A percentile compares a stretch with the other conserved stretches of the same genome.
Conservation (phyloP, 2,329 filamentous ascomycete genomes). For the Fusarium circinatum region DNA sequence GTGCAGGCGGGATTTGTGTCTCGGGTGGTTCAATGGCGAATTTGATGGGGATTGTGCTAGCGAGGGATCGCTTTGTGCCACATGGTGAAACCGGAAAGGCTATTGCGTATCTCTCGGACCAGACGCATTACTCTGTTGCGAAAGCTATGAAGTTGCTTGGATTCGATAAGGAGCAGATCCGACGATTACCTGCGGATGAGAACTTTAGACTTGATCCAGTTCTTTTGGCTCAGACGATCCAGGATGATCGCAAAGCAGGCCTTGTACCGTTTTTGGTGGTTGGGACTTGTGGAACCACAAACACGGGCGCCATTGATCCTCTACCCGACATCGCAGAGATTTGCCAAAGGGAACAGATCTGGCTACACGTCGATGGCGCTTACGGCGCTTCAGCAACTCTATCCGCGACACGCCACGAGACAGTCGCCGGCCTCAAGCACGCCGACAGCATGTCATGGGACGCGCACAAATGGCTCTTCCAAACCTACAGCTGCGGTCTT, state of each 20-base stretch:
- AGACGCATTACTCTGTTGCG: slow-evolving; percentile 20
- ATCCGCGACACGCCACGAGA: slow-evolving; percentile 19
- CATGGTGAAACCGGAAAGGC: slow-evolving; percentile 3
- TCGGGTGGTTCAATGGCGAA: slow-evolving; percentile 45
- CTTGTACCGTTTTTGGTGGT: slow-evolving; percentile 19
- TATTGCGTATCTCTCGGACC: slow-evolving; percentile 7
- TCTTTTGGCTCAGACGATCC: background rate
- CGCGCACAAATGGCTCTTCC: slow-evolving; percentile 45
- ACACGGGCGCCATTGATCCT: slow-evolving; percentile 21
- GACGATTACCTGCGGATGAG: background rate
- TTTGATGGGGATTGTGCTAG: slow-evolving; percentile 36
- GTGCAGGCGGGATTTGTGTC: slow-evolving; percentile 38
- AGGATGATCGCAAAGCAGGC: background rate
- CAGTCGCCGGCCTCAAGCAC: slow-evolving; percentile 16
- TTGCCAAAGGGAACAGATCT: slow-evolving; percentile 22
- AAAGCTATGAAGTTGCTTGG: slow-evolving; percentile 17
- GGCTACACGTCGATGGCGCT: slow-evolving; percentile 42
- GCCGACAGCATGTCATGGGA: slow-evolving; percentile 44
- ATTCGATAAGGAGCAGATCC: slow-evolving; percentile 1
- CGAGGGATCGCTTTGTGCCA: slow-evolving; percentile 30
- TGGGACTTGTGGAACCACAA: slow-evolving; percentile 29
- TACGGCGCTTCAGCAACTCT: slow-evolving; percentile 39
- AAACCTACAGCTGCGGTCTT: slow-evolving; percentile 41
- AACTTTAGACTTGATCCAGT: background rate
- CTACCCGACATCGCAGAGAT: background rate